Base-by-base conservation (phyloP, 345 rosid genomes). In the Balakata baccata region DNA sequence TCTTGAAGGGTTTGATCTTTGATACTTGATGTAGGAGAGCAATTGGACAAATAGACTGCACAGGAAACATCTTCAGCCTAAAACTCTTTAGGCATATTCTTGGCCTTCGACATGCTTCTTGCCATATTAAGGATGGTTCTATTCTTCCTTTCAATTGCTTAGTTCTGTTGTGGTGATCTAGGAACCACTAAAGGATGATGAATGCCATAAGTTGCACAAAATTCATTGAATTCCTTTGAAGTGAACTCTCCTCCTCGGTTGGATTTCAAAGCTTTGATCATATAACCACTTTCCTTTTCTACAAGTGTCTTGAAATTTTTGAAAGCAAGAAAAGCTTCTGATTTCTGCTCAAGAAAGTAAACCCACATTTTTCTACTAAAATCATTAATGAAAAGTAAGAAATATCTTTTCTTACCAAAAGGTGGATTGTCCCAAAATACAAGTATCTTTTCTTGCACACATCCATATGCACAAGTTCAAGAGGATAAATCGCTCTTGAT, bases 401-500 rank as follows among this genome's bases (percentile, higher is more conserved):
- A 53, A 7, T 53, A 53, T 16, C 0, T 16, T 3, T 18, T 38
- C 54, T 54, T 54, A 18, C 64, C 64, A 4, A 7, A 54, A 5
- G 4, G 8, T 14, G 50, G 49, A 3, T 59, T 60, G 11, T 45
- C 57, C n/a, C n/a, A n/a, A n/a, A n/a, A n/a, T n/a, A n/a, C n/a
- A n/a, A n/a, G n/a, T n/a, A n/a, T n/a, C n/a, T n/a, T n/a, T n/a
- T n/a, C n/a, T n/a, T 8, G 29, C 39, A 57, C 0, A 70, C 18
- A 56, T 57, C 65, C 3, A 9, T 14, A 43, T 70, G 64, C 13
- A 70, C 25, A 20, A 71, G 75, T 16, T 71, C 12, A 8, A 71
- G 58, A 47, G 67, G 75, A 20, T 22, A 16, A 3, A 12, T 46
- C 2, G 68, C 66, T 47, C 43, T 59, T 60, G 68, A 72, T 0